Evolutionary conservation across 2,329 filamentous ascomycete species (phyloP).

Genomic region (Colletotrichum orchidophilum): DNA sequence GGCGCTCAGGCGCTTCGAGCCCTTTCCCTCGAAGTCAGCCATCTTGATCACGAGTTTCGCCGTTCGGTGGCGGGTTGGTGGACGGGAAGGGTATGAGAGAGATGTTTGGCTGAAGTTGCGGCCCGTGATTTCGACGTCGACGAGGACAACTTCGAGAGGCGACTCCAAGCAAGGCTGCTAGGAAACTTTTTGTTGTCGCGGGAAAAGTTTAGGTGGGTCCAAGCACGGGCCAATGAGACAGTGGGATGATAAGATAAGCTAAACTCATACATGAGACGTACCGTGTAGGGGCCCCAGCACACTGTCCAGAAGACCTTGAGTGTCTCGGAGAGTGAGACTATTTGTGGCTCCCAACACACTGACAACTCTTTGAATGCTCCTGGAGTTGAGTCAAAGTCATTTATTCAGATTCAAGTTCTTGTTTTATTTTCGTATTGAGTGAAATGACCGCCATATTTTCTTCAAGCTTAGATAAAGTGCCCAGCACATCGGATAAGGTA

Average conservation of each 20-base stretch:
- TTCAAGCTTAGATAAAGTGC: no score
- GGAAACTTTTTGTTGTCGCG: constrained; percentile 33
- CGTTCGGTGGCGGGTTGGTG: neutral
- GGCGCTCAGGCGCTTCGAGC: constrained; percentile 55
- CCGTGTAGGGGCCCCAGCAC: neutral
- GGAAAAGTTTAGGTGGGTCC: constrained; percentile 30
- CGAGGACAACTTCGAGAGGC: constrained; percentile 8
- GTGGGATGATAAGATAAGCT: constrained; percentile 33
- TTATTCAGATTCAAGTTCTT: neutral
- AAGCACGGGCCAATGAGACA: constrained; percentile 18
- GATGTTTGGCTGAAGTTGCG: constrained; percentile 21
- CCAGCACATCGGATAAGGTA: neutral
- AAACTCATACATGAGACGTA: neutral
- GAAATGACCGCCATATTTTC: no score
- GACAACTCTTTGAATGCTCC: neutral
- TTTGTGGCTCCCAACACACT: neutral
- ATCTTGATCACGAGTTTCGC: constrained; percentile 40
- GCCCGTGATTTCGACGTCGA: constrained; percentile 9
- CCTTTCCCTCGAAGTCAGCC: constrained; percentile 48
- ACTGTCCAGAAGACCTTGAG: neutral
- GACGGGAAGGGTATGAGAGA: neutral
- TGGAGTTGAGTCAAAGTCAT: neutral
- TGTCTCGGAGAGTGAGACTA: neutral
- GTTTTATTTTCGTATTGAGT: no score
- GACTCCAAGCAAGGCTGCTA: constrained; percentile 4